Base-by-base conservation (phyloP, 2,329 filamentous ascomycete species). In the Aaosphaeria arxii region DNA sequence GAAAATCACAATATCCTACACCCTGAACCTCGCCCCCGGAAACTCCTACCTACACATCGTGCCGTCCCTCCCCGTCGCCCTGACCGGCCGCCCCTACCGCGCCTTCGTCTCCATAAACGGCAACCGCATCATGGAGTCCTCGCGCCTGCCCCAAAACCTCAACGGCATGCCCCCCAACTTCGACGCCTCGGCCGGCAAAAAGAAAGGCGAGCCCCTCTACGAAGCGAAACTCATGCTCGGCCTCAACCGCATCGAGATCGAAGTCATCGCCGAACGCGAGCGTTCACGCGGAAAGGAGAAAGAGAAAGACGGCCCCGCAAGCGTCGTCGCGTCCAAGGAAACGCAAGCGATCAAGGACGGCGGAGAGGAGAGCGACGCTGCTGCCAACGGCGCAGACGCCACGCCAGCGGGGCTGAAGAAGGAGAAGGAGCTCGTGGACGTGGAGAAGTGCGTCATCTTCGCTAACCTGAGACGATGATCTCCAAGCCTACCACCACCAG, bases 391-490 rank as follows among this genome's bases (percentile, higher is more conserved):
- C 41, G 49, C 51, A 11, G 68, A 62, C 47, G 70, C 83, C 7
- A 82, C 85, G 52, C 9, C 7, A n/a, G 2, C 9, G 33, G 9
- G n/a, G 2, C 9, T 36, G 33, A 9, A 9, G 33, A 36, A 36
- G 33, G 33, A 36, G 7, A 36, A n/a, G 33, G 33, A 36, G 7
- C 17, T 40, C 9, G 80, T 86, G 33, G 89, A 94, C 64, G 75
- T 91, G 53, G 91, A 96, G 73, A 87, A 86, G 58, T 79, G 91
- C 48, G 89, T 84, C 1, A 77, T 94, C 30, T 88, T 88, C 70
- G 80, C 87, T 51, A 87, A 94, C 69, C 71, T 95, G 58, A 70
- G 83, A 67, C 80, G 63, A 43, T 49, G 56, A 35, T 56, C 55
- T 33, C 55, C 17, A 24, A 24, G 17, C 17, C 17, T 24, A 24